Percentiles rank a stretch among this genome's conserved stretches.
Conservation (phyloP, 306 rosid species). For the Pterocarpus santalinus region DNA sequence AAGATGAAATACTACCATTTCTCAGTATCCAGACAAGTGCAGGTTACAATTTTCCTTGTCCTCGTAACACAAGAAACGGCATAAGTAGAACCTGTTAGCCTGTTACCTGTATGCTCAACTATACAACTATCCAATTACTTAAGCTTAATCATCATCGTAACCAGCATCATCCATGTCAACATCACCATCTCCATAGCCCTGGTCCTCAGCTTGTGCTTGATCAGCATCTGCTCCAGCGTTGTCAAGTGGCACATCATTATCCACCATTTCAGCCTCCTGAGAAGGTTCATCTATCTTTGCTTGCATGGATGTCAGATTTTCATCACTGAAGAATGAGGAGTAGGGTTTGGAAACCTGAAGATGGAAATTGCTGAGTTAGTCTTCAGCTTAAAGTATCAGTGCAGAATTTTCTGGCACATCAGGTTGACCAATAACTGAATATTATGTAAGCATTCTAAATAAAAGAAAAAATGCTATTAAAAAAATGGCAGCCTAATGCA, state of each 20-base stretch:
- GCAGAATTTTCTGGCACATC: too few relatives aligned
- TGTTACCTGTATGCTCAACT: constrained; percentile 14
- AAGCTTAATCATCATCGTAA: constrained; percentile 45
- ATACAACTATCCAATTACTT: constrained; percentile 11
- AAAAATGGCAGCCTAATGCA: too few relatives aligned
- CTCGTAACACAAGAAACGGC: background rate
- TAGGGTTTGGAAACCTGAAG: constrained; percentile 83
- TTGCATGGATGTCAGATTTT: constrained; percentile 64
- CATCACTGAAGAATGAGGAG: constrained; percentile 74
- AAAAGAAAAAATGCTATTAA: background rate
- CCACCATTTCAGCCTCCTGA: background rate
- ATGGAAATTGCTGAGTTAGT: constrained; percentile 15
- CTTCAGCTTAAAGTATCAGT: constrained; percentile 10
- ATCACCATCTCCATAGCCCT: constrained; percentile 50
- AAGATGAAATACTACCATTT: background rate
- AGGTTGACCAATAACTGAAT: constrained; percentile 9
- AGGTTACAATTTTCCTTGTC: constrained; percentile 16
- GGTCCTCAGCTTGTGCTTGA: constrained; percentile 48
- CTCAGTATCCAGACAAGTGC: background rate
- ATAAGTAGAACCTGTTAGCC: background rate
- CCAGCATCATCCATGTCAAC: constrained; percentile 47
- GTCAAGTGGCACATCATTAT: background rate
- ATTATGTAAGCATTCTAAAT: background rate
- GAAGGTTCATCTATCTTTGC: constrained; percentile 35
- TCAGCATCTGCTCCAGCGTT: constrained; percentile 33